Percentiles rank a stretch among this genome's conserved stretches.
Evolutionary conservation across 371 early-diverging fungal genomes (phyloP).

Genomic region (Rhizopus arrhizus): DNA sequence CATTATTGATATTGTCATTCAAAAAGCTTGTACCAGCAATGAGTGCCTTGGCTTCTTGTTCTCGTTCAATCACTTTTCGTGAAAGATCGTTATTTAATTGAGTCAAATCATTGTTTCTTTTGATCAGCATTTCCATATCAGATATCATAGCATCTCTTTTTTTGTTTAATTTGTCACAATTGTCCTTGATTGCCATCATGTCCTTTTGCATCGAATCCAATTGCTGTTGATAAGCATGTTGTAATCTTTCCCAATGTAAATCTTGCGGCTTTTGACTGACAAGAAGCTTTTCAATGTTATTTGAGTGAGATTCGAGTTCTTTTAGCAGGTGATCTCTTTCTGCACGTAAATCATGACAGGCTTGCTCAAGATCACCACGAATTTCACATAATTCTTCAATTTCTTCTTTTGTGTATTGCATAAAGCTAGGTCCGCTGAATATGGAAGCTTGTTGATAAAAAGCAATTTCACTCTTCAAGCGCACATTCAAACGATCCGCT

Average conservation of each 20-base stretch:
- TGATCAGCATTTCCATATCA: conserved; percentile 62
- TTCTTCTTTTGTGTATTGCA: conserved; percentile 33
- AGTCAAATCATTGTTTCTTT: conserved; percentile 58
- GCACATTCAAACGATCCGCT: conserved; percentile 31
- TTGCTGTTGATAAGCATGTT: conserved; percentile 42
- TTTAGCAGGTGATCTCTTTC: conserved; percentile 30
- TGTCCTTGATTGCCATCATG: conserved; percentile 20
- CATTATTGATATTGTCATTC: background rate
- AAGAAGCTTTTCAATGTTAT: conserved; percentile 22
- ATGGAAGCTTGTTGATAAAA: conserved; percentile 43
- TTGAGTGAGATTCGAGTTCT: conserved; percentile 26
- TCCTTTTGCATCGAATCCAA: conserved; percentile 38
- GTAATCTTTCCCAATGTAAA: conserved; percentile 30
- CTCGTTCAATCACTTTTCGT: conserved; percentile 49
- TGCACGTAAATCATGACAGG: conserved; percentile 31
- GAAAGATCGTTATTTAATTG: conserved; percentile 62
- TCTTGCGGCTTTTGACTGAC: conserved; percentile 25
- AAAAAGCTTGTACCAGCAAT: conserved; percentile 41
- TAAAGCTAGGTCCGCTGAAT: conserved; percentile 16
- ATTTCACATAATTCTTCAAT: conserved; percentile 26
- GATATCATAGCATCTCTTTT: conserved; percentile 45
- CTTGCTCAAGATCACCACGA: conserved; percentile 31
- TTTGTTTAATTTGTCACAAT: conserved; percentile 28
- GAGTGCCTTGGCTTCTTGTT: conserved; percentile 47
- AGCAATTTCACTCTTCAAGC: conserved; percentile 38